Evolutionary conservation across 805 yeast species (phyloP).

Genomic region (Candida boleticola): DNA sequence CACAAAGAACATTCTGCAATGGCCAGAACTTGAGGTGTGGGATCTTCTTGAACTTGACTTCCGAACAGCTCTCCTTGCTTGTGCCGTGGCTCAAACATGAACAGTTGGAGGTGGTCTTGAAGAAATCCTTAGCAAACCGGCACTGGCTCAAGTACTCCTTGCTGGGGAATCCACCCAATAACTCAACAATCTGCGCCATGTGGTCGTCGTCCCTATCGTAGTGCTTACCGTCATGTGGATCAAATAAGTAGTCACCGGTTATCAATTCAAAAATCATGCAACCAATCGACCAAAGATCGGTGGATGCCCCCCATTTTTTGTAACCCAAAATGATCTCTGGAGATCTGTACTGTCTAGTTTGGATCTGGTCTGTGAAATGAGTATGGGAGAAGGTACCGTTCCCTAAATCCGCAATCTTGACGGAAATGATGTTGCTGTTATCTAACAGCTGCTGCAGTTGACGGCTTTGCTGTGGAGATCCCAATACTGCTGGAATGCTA

Average conservation of each 20-base stretch:
- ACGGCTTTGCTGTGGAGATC: not conserved
- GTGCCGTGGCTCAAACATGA: slow-evolving; percentile 6
- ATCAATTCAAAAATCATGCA: slow-evolving; percentile 58
- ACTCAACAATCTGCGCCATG: slow-evolving; percentile 59
- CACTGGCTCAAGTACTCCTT: slow-evolving; percentile 39
- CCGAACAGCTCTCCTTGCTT: slow-evolving; percentile 11
- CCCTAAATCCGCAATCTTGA: slow-evolving; percentile 92
- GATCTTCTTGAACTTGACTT: slow-evolving; percentile 41
- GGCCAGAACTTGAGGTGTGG: slow-evolving; percentile 51
- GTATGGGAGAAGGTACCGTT: slow-evolving; percentile 81
- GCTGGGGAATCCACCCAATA: slow-evolving; percentile 42
- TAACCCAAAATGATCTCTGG: slow-evolving; percentile 61
- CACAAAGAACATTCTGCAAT: slow-evolving; percentile 46
- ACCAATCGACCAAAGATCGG: slow-evolving; percentile 61
- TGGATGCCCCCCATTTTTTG: slow-evolving; percentile 55
- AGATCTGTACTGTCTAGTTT: slow-evolving; percentile 88
- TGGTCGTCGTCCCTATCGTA: slow-evolving; percentile 60
- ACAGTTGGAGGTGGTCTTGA: slow-evolving; percentile 21
- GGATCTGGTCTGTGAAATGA: slow-evolving; percentile 86
- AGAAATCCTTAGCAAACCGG: slow-evolving; percentile 37
- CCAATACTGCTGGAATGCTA: not conserved
- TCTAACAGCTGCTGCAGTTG: not conserved
- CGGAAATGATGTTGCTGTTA: slow-evolving; percentile 19
- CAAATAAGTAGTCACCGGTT: slow-evolving; percentile 62
- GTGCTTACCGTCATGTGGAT: slow-evolving; percentile 51